Evolutionary conservation across 2,329 filamentous ascomycete genomes (phyloP).

Genomic region (Talaromyces sp.): DNA sequence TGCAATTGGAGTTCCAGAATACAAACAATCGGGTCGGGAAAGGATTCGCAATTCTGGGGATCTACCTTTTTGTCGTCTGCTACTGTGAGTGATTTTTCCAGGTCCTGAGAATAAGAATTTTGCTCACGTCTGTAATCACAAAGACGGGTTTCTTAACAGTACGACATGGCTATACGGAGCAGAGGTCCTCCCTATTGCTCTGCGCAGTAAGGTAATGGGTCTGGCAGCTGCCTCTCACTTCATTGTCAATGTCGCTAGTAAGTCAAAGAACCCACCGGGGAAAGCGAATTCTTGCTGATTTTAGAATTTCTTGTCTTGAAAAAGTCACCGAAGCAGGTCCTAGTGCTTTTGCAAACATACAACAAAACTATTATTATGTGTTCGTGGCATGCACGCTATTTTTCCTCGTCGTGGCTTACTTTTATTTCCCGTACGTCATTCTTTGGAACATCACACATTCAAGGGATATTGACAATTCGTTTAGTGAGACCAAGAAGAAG

Average conservation of each 20-base stretch:
- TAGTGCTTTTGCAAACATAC: constrained; percentile 59
- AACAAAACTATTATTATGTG: constrained; percentile 65
- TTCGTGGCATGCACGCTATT: constrained; percentile 58
- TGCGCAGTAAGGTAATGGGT: constrained; percentile 60
- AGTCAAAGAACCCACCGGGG: constrained; percentile 5
- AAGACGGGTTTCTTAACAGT: constrained; percentile 57
- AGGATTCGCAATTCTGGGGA: constrained; percentile 62
- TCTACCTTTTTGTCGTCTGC: constrained; percentile 60
- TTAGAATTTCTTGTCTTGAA: constrained; percentile 1
- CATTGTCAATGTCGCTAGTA: constrained; percentile 57
- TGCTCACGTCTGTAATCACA: neutral
- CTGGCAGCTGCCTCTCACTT: constrained; percentile 58
- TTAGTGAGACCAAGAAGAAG: constrained; percentile 51
- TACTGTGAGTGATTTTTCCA: constrained; percentile 50
- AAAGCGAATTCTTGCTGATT: neutral
- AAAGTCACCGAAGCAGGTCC: constrained; percentile 57
- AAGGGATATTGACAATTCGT: neutral
- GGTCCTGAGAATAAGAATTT: neutral
- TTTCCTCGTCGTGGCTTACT: constrained; percentile 56
- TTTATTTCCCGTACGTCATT: constrained; percentile 55
- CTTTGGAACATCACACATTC: neutral
- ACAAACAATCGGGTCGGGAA: constrained; percentile 60
- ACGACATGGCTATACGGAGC: constrained; percentile 61
- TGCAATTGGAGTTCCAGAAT: constrained; percentile 61
- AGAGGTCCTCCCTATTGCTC: constrained; percentile 57